Percentiles rank a stretch among this genome's conserved stretches.
Evolutionary conservation across 108 stramenopile genomes (phyloP).

Genomic region (Fistulifera pelliculosa): DNA sequence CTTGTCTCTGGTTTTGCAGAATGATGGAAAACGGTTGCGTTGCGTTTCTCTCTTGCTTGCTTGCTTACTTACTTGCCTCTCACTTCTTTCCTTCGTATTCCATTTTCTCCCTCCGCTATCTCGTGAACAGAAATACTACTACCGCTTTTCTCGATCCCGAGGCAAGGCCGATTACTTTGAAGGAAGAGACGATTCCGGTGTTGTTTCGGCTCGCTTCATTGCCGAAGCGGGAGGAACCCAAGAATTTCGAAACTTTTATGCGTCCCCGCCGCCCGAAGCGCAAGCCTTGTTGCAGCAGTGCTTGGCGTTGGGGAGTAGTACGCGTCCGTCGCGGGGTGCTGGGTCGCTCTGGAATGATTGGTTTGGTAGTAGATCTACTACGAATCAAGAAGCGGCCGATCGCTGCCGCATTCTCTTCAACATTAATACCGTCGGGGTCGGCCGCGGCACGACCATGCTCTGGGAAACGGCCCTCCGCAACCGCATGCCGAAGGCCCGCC

Average conservation of each 20-base stretch:
- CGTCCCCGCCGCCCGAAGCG: background rate
- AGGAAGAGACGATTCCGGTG: conserved; percentile 82
- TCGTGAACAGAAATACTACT: conserved; percentile 76
- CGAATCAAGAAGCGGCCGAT: conserved; percentile 23
- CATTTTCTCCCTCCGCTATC: conserved; percentile 12
- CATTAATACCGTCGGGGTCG: conserved; percentile 78
- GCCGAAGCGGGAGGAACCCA: conserved; percentile 36
- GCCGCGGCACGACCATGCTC: conserved; percentile 71
- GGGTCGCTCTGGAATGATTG: conserved; percentile 65
- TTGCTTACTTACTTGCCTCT: too few species aligned
- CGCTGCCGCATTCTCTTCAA: conserved; percentile 79
- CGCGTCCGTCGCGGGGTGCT: conserved; percentile 38
- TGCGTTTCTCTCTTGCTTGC: too few species aligned
- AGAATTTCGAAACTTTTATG: conserved; percentile 48
- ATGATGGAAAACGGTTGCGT: too few species aligned
- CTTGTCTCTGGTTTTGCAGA: too few species aligned
- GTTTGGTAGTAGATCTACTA: conserved; percentile 28
- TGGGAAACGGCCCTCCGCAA: conserved; percentile 77
- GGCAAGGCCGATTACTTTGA: conserved; percentile 85
- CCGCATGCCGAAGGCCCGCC: conserved; percentile 44
- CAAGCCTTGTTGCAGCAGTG: conserved; percentile 63
- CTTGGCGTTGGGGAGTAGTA: conserved; percentile 67
- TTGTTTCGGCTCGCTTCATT: conserved; percentile 67
- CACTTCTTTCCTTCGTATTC: too few species aligned
- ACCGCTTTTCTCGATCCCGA: conserved; percentile 71